These are phyloP conservation scores for Plasmodium vinckei DNA, from an alignment of 169 alveolate genomes.

Conservation along the genomic window DNA sequence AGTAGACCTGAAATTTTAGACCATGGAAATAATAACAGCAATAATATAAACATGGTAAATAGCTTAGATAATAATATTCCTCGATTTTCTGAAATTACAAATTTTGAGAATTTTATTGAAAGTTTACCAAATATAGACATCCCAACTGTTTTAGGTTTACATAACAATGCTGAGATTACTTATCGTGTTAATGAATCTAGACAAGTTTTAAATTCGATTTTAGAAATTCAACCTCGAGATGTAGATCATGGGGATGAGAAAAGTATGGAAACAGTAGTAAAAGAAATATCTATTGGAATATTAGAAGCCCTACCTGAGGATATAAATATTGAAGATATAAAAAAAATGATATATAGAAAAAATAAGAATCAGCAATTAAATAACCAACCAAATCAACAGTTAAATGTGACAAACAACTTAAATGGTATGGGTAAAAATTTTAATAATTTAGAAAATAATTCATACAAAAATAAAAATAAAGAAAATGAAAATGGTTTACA, in stretches of 20 bases:
- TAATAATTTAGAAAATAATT: conserved; percentile 31
- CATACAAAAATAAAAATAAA: conserved; percentile 37
- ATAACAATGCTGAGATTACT: conserved; percentile 95
- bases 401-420: conserved; percentile 37
- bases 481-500: conserved; percentile 54
- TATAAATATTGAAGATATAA: conserved; percentile 78
- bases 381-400: conserved; percentile 48
- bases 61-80: conserved; percentile 82
- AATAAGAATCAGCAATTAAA: conserved; percentile 50
- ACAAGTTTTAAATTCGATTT: conserved; percentile 92
- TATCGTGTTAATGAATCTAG: conserved; percentile 93
- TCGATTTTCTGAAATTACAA: conserved; percentile 90
- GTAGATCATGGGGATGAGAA: conserved; percentile 94
- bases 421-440: conserved; percentile 47
- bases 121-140: conserved; percentile 93
- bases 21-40: conserved; percentile 87
- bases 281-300: conserved; percentile 91
- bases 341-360: conserved; percentile 75
- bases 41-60: no score
- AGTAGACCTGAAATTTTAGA: conserved; percentile 58
- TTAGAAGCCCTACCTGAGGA: conserved; percentile 92
- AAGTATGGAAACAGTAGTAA: conserved; percentile 94
- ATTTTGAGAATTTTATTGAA: conserved; percentile 90
- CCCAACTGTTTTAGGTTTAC: conserved; percentile 94
- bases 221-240: conserved; percentile 96